Conservation (phyloP, 208 protist genomes). For the Leishmania tropica region DNA sequence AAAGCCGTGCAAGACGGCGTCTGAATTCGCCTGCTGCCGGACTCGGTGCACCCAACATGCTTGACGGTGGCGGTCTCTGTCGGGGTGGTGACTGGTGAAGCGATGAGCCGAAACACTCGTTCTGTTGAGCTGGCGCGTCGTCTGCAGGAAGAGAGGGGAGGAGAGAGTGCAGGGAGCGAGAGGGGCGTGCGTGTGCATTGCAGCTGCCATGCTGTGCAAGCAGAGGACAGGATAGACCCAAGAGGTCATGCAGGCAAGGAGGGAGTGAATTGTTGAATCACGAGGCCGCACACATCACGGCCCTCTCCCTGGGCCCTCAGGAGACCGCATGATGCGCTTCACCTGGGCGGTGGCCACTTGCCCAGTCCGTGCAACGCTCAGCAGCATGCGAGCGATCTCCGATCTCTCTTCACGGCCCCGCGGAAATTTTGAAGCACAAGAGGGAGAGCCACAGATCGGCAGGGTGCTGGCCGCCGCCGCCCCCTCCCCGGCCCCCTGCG, state of each 20-base stretch:
- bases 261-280: too few species aligned
- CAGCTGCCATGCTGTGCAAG: neutral
- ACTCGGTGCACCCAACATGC: neutral
- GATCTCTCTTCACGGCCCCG: neutral
- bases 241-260: neutral
- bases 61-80: neutral
- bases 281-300: too few species aligned
- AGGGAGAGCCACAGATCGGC: neutral
- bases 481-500: neutral
- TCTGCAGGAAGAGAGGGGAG: neutral
- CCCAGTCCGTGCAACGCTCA: too few species aligned
- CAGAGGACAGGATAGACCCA: neutral
- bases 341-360: too few species aligned
- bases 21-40: neutral
- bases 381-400: neutral
- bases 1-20: neutral
- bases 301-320: too few species aligned
- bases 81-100: neutral
- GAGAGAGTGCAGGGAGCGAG: too few species aligned
- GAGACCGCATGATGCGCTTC: too few species aligned
- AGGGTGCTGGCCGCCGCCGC: neutral
- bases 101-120: neutral
- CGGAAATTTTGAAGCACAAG: neutral
- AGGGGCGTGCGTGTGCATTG: too few species aligned
- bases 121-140: neutral